A percentile compares a stretch with the other conserved stretches of the same genome.
Conservation (phyloP, 805 yeast species). For the Ogataea paradorogensis region DNA sequence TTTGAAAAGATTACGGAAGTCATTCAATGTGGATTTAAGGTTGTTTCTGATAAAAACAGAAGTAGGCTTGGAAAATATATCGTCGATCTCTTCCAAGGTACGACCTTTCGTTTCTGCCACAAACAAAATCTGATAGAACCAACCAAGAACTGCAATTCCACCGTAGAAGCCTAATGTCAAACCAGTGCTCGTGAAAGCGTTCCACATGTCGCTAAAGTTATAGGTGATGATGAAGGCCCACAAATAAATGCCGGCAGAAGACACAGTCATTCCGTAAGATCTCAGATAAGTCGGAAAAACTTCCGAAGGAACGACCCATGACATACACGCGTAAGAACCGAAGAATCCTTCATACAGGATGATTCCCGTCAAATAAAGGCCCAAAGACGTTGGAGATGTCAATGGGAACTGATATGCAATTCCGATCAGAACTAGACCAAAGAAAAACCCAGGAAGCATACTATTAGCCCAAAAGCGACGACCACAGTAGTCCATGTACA, state of each 20-base stretch:
- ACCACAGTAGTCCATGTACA: slow-evolving; percentile 56
- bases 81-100: slow-evolving; percentile 71
- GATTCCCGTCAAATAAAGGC: slow-evolving; percentile 59
- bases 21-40: slow-evolving; percentile 22
- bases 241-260: slow-evolving; percentile 52
- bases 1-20: slow-evolving; percentile 17
- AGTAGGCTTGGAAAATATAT: slow-evolving; percentile 52
- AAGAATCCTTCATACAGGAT: slow-evolving; percentile 63
- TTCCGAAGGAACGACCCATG: slow-evolving; percentile 70
- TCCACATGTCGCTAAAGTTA: slow-evolving; percentile 56
- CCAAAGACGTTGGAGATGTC: slow-evolving; percentile 48
- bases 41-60: slow-evolving; percentile 35
- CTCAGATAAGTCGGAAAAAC: slow-evolving; percentile 57
- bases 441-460: slow-evolving; percentile 49
- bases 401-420: slow-evolving; percentile 48
- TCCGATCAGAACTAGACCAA: slow-evolving; percentile 61
- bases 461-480: slow-evolving; percentile 61
- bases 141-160: slow-evolving; percentile 59
- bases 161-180: slow-evolving; percentile 65
- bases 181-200: slow-evolving; percentile 59
- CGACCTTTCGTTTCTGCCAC: slow-evolving; percentile 73
- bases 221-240: slow-evolving; percentile 65
- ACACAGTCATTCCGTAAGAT: slow-evolving; percentile 63
- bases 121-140: slow-evolving; percentile 50
- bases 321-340: slow-evolving; percentile 64